phyloP scores from a whole-genome alignment of 345 rosid species.

The Corchorus olitorius region DNA sequence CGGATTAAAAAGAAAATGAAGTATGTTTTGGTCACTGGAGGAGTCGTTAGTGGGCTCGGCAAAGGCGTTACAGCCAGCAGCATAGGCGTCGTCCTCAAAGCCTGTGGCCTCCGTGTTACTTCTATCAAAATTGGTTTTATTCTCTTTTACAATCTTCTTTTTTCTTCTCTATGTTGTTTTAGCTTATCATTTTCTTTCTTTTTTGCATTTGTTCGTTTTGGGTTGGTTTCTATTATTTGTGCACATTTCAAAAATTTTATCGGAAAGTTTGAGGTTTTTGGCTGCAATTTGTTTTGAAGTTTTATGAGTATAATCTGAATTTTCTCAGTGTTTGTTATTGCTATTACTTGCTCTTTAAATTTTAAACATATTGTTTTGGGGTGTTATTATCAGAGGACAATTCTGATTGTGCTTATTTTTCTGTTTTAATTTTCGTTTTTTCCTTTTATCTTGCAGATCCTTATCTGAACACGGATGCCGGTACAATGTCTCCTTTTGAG shows the following conservation, averaged over 20 bases:
- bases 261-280: background rate
- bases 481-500: conserved; percentile 98
- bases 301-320: background rate
- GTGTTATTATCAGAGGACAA: background rate
- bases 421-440: background rate
- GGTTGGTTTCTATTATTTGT: background rate
- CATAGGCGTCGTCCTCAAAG: conserved; percentile 91
- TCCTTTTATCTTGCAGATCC: conserved; percentile 65
- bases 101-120: conserved; percentile 94
- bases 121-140: conserved; percentile 89
- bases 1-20: conserved; percentile 49
- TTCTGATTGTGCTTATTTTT: background rate
- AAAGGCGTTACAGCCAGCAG: conserved; percentile 99
- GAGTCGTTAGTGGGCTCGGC: conserved; percentile 98
- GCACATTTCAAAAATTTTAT: background rate
- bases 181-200: background rate
- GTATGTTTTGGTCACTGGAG: conserved; percentile 92
- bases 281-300: background rate
- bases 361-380: background rate
- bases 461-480: conserved; percentile 91
- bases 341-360: conserved; percentile 5
- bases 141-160: background rate
- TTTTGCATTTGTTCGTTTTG: background rate
- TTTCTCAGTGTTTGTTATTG: background rate
- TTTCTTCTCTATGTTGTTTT: background rate